Evolutionary conservation across 352 stramenopile genomes (phyloP), one percentile per base, ranked within the genome.

Genomic region (Halophytophthora polymorphica): DNA sequence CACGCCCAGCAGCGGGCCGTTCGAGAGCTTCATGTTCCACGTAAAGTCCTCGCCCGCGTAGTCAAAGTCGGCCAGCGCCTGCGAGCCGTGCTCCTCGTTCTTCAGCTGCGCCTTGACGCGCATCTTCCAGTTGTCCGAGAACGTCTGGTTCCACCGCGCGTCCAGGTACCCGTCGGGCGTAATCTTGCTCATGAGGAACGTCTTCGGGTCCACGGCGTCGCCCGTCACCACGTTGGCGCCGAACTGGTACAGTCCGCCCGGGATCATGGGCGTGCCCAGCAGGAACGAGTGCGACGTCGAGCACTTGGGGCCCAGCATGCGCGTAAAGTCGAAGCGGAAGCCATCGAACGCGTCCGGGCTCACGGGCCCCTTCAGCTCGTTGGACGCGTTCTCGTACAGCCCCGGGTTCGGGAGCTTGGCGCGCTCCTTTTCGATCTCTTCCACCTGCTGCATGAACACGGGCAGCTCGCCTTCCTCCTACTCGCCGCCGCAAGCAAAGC

Each of bases 1-100:
- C 38, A 89, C 73, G 19, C 84, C 84, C 21, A 94, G 45, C 51
- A 93, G 61, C n/a, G 84, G 81, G 49, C 86, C 86, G 64, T 96
- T 93, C 47, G 82, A 90, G 45, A 93, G 33, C 77, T 96, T 96
- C 71, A 95, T 81, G 77, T 91, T 94, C 74, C 81, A 93, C 52
- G 70, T 90, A 56, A 92, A 96, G 61, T 94, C 84, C 31, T 88
- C 73, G 46, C 84, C 83, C 21, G 56, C 37, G 59, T 91, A 93
- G 66, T 96, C 86, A 45, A 93, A 76, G 62, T 96, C 85, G 6
- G 78, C 77, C 22, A 92, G 76, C 35, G 78, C 79, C 57, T 94
- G 83, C 40, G 79, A 89, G 19, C 77, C 74, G 58, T 91, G 70
- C 47, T 83, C 80, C 51, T 92, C 79, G 38, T 79, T 64, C 59